These are phyloP conservation scores for Euphorbia peplus DNA, from an alignment of 345 rosid species.

Conservation along the genomic window DNA sequence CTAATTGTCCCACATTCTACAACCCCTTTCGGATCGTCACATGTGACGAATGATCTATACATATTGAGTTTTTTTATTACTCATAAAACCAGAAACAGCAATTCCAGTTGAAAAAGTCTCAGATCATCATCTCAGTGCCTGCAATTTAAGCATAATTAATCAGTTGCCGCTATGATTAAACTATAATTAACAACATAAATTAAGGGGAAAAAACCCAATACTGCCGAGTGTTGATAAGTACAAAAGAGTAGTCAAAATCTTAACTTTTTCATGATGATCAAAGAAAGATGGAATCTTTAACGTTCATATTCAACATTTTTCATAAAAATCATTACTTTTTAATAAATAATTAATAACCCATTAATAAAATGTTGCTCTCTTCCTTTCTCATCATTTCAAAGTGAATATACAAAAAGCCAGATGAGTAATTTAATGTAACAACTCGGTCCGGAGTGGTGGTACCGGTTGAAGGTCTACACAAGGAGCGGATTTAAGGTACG, in stretches of 20 bases:
- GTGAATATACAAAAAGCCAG: no score
- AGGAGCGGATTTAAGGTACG: no score
- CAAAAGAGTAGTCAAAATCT: conserved; percentile 5
- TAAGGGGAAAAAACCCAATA: conserved; percentile 9
- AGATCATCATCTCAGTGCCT: conserved; percentile 21
- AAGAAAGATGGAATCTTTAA: neutral
- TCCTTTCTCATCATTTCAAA: no score
- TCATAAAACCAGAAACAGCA: conserved; percentile 10
- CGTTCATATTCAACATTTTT: neutral
- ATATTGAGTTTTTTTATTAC: conserved; percentile 26
- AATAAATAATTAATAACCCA: no score
- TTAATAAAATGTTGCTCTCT: no score
- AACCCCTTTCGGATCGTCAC: conserved; percentile 85
- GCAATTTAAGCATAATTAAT: conserved; percentile 15
- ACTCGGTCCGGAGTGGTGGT: no score
- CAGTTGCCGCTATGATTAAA: conserved; percentile 28
- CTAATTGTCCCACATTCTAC: conserved; percentile 74
- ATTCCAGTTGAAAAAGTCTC: neutral
- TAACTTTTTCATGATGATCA: conserved; percentile 3
- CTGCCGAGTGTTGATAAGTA: neutral
- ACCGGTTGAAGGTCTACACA: no score
- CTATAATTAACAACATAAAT: conserved; percentile 11
- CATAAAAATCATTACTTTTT: neutral
- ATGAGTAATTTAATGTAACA: no score
- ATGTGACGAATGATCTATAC: conserved; percentile 85